Evolutionary conservation across 1,139 yeast genomes (phyloP), one percentile per base, ranked within the genome.

Genomic region (Hanseniaspora gamundiae): DNA sequence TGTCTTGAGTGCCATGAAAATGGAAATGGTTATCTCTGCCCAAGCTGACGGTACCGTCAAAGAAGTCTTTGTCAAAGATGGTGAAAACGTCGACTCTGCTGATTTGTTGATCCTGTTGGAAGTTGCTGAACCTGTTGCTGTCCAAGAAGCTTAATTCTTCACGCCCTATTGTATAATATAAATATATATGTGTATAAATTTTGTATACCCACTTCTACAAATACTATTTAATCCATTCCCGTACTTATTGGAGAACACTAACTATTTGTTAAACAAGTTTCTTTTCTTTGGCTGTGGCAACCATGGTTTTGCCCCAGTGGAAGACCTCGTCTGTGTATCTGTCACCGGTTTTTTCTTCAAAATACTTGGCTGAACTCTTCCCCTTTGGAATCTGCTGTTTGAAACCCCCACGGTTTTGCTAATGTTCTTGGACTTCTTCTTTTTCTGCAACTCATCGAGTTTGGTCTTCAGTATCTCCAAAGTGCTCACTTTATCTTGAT

Each of bases 21-120:
- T 93, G 98, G 99, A 91, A 71, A 91, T 91, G 97, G 94, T 91
- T 44, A 88, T 91, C 55, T 76, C 88, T 61, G 91, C 99, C 9
- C 95, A 94, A 45, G 80, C 77, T 49, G 73, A 81, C 48, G 99
- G 98, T 61, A 76, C 73, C 60, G 78, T 93, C 49, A 80, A 82
- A 43, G 83, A 81, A 27, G 73, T 91, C 31, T 62, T 73, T 46
- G 81, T 87, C 52, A 80, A 80, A 64, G 94, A 85, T 58, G 95
- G 95, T 55, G 98, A 91, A 60, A 81, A 93, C 42, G 97, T 93
- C 39, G 97, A 87, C 57, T 94, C 95, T 46, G 80, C 81, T 52
- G 98, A 91, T 62, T 72, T 91, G 65, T 51, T 68, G 47, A 68
- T 67, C 39, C 53, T 58, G 27, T 52, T 67, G 45, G 69, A 65